phyloP scores from a whole-genome alignment of 441 rosid genomes.

The Erodium trifolium region DNA sequence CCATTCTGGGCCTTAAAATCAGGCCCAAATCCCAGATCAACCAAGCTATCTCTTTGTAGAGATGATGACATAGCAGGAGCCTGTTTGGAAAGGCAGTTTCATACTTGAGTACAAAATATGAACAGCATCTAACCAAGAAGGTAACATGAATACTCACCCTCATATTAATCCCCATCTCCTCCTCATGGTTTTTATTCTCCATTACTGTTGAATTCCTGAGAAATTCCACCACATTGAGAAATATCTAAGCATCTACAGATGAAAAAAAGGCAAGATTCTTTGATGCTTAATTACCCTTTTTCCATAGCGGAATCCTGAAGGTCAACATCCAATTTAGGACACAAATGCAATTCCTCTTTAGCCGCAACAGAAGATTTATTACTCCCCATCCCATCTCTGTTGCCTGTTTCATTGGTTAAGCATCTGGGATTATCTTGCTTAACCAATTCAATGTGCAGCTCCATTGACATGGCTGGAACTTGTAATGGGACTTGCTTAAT shows the following conservation, averaged over 20 bases:
- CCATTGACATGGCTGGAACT: not conserved
- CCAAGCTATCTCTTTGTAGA: too few relatives aligned
- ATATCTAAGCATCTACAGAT: not conserved
- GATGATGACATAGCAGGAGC: too few relatives aligned
- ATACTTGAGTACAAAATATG: not conserved
- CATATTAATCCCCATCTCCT: not conserved
- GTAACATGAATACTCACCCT: not conserved
- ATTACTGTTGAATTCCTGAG: conserved; percentile 20
- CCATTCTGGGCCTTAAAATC: too few relatives aligned
- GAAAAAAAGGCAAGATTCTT: conserved; percentile 1
- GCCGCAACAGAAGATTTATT: not conserved
- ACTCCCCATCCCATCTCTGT: too few relatives aligned
- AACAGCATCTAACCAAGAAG: not conserved
- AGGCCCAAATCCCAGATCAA: too few relatives aligned
- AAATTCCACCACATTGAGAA: not conserved
- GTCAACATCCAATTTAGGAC: conserved; percentile 22
- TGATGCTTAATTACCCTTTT: conserved; percentile 20
- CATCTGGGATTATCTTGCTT: not conserved
- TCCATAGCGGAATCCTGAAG: conserved; percentile 21
- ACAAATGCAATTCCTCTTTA: conserved; percentile 20
- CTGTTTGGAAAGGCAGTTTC: too few relatives aligned
- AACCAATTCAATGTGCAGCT: not conserved
- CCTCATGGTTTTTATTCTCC: not conserved
- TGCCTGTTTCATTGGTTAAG: not conserved
- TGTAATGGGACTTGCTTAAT: not conserved